A percentile compares a stretch with the other conserved stretches of the same genome.
These are phyloP conservation scores for Leccinum colubrinum DNA, from an alignment of 1,284 basidiomycete species.

Conservation along the genomic window DNA sequence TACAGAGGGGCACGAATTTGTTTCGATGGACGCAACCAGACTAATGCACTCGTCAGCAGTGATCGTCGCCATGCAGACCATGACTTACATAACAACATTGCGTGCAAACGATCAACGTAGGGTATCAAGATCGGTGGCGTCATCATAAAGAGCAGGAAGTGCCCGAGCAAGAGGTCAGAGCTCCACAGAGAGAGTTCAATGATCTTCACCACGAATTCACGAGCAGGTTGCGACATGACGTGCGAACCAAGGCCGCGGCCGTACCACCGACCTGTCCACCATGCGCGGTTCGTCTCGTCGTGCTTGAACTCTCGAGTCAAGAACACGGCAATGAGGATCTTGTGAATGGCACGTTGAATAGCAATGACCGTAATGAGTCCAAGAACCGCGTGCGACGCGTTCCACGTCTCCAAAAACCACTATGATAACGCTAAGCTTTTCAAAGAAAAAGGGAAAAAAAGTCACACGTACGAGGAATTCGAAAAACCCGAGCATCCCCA, in stretches of 20 bases:
- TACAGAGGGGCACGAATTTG: conserved; percentile 95
- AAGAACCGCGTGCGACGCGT: conserved; percentile 87
- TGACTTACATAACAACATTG: conserved; percentile 69
- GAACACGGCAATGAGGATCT: conserved; percentile 89
- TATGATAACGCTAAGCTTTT: conserved; percentile 34
- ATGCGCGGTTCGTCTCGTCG: conserved; percentile 94
- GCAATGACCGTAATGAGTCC: conserved; percentile 86
- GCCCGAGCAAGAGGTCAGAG: conserved; percentile 69
- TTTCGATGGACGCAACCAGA: conserved; percentile 85
- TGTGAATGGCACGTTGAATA: conserved; percentile 90
- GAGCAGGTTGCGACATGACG: conserved; percentile 85
- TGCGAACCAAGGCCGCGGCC: conserved; percentile 86
- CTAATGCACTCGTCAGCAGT: conserved; percentile 36
- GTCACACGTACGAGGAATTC: conserved; percentile 79
- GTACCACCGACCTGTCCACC: conserved; percentile 98
- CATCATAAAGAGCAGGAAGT: conserved; percentile 73
- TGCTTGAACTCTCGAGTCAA: conserved; percentile 96
- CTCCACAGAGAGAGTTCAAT: conserved; percentile 81
- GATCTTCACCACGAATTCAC: conserved; percentile 88
- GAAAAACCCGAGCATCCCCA: conserved; percentile 91
- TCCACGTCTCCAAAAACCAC: conserved; percentile 96
- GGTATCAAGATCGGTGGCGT: conserved; percentile 72
- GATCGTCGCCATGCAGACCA: conserved; percentile 15
- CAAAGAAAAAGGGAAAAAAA: background rate
- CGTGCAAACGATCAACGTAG: conserved; percentile 74